phyloP scores from a whole-genome alignment of 257 asterid species.

The Coffea eugenioides region DNA sequence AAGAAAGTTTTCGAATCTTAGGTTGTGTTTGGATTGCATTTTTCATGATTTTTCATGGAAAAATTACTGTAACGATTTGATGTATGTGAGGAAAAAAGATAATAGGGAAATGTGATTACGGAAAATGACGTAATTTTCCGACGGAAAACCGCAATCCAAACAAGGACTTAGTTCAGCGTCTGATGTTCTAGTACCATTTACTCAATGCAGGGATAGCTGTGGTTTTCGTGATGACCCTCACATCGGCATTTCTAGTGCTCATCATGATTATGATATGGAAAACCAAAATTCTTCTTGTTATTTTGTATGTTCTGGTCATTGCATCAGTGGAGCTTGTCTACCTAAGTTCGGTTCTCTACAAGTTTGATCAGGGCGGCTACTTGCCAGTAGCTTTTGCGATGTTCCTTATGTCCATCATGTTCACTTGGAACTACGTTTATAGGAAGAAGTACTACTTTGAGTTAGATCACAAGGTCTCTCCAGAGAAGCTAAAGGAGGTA shows the following conservation, averaged over 20 bases:
- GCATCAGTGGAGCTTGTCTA: slow-evolving; percentile 42
- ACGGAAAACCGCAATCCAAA: too few species aligned
- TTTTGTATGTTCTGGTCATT: slow-evolving; percentile 27
- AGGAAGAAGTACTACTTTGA: slow-evolving; percentile 49
- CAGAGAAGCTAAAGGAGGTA: slow-evolving; percentile 21
- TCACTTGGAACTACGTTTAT: slow-evolving; percentile 45
- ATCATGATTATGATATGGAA: slow-evolving; percentile 51
- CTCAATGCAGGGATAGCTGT: slow-evolving; percentile 52
- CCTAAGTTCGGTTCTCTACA: slow-evolving; percentile 53
- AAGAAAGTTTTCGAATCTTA: slow-evolving; percentile 14
- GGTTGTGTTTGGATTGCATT: too few species aligned
- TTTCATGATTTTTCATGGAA: too few species aligned
- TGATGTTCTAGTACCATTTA: too few species aligned
- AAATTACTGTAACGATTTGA: too few species aligned
- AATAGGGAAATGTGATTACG: too few species aligned
- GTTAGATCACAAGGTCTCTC: slow-evolving; percentile 24
- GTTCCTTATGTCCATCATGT: slow-evolving; percentile 45
- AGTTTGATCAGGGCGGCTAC: slow-evolving; percentile 53
- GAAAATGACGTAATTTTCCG: too few species aligned
- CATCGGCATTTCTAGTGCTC: slow-evolving; percentile 26
- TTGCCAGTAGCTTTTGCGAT: slow-evolving; percentile 48
- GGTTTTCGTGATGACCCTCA: slow-evolving; percentile 53
- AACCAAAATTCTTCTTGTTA: slow-evolving; percentile 39
- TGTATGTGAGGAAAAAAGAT: too few species aligned
- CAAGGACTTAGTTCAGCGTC: too few species aligned